phyloP scores from a whole-genome alignment of 495 filamentous ascomycete genomes.

The Talaromyces ruber region DNA sequence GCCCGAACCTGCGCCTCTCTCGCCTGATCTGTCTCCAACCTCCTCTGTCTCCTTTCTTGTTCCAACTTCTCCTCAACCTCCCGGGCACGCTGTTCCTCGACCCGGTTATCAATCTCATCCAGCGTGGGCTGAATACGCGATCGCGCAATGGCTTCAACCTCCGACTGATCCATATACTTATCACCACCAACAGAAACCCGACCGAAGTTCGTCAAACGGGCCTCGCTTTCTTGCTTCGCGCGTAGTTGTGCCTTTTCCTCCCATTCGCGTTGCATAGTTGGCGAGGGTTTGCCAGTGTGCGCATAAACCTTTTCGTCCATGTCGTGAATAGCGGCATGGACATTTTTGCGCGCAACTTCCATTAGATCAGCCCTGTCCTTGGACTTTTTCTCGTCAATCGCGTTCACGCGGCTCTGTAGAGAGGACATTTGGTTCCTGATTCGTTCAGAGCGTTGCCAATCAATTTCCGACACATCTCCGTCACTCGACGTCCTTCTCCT shows the following conservation, averaged over 20 bases:
- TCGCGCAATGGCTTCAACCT: conserved; percentile 73
- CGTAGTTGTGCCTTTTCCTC: conserved; percentile 62
- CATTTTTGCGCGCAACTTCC: conserved; percentile 75
- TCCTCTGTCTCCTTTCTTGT: conserved; percentile 38
- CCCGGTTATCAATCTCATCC: conserved; percentile 77
- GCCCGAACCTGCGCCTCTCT: conserved; percentile 45
- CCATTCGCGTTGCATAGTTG: conserved; percentile 65
- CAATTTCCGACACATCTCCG: conserved; percentile 49
- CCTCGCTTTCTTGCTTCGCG: conserved; percentile 57
- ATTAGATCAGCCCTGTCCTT: conserved; percentile 67
- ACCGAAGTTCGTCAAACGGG: conserved; percentile 43
- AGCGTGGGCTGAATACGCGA: conserved; percentile 77
- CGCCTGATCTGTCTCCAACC: conserved; percentile 37
- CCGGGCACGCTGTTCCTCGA: conserved; percentile 55
- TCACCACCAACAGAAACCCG: conserved; percentile 76
- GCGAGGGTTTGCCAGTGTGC: conserved; percentile 68
- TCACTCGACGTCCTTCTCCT: conserved; percentile 65
- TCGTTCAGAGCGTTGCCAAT: conserved; percentile 57
- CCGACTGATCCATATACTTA: conserved; percentile 67
- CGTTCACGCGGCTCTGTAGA: conserved; percentile 56
- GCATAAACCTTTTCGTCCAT: conserved; percentile 74
- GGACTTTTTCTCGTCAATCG: conserved; percentile 67
- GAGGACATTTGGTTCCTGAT: conserved; percentile 76
- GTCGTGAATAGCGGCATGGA: conserved; percentile 62
- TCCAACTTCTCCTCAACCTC: conserved; percentile 50